Percentiles rank a stretch among this genome's conserved stretches.
These are phyloP conservation scores for Mucor sp. DNA, from an alignment of 371 early-diverging fungal genomes.

Conservation along the genomic window DNA sequence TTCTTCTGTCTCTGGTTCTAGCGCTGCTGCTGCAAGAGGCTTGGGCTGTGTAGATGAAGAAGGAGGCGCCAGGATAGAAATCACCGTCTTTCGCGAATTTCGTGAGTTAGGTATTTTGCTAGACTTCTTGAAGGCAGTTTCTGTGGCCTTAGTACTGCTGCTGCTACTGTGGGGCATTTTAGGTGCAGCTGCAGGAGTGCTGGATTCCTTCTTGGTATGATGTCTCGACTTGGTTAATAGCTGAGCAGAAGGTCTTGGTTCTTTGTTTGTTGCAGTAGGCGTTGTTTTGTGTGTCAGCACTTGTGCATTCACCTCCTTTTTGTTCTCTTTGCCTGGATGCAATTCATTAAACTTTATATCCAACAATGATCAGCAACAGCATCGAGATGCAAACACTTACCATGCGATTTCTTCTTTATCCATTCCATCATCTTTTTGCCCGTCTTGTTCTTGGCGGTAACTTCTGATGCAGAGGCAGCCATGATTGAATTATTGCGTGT, in stretches of 20 bases:
- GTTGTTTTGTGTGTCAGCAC: not conserved
- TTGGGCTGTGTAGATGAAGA: not conserved
- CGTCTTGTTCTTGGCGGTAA: conserved; percentile 14
- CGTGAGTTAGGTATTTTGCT: not conserved
- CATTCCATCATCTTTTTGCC: conserved; percentile 74
- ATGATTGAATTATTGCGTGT: not conserved
- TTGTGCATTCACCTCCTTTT: not conserved
- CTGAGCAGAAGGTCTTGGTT: conserved; percentile 6
- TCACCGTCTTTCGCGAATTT: not conserved
- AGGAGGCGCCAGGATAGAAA: not conserved
- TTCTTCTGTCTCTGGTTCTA: not conserved
- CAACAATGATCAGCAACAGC: not conserved
- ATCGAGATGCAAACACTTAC: conserved; percentile 27
- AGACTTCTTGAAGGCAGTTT: not conserved
- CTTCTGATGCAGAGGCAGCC: not conserved
- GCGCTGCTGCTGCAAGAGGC: not conserved
- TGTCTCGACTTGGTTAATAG: conserved; percentile 6
- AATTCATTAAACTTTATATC: not conserved
- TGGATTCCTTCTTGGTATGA: not conserved
- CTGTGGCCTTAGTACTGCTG: not conserved
- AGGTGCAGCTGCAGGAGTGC: conserved; percentile 3
- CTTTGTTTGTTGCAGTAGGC: not conserved
- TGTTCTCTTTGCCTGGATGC: conserved; percentile 9
- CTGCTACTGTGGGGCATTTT: not conserved
- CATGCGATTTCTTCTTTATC: conserved; percentile 65